Evolutionary conservation across 352 stramenopile species (phyloP), one percentile per base, ranked within the genome.

Genomic region (Globisporangium viniferum): DNA sequence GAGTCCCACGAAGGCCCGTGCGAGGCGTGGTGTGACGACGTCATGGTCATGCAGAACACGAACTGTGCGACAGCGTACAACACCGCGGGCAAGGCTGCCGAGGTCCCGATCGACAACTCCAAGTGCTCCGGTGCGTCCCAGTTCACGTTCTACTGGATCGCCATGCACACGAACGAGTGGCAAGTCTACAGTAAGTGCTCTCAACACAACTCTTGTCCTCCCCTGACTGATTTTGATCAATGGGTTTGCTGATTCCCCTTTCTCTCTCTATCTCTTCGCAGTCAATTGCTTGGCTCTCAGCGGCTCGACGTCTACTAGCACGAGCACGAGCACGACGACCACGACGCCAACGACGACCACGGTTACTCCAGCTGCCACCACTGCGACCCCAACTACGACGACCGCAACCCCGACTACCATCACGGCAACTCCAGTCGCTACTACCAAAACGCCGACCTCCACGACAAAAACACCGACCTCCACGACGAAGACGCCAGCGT

Each of bases 121-220:
- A 74, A 64, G 36, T 84, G 77, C 61, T 59, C 71, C 1, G 62
- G 70, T 20, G 59, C 74, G 10, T 75, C 59, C 20, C 66, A 72
- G 14, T 48, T 81, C 49, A 78, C 70, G 31, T 73, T 81, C 49
- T 84, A 84, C 67, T 84, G 77, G 77, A 57, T 84, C 36, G 70
- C 74, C 20, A 66, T 80, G 36, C 77, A 84, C 62, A 73, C 73
- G 33, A 62, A 65, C 7, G 70, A 66, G 14, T 84, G 75, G 64
- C 77, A 84, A 58, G 74, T 84, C 56, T 84, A 84, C 60, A 68
- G 62, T 54, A 81, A 78, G 55, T 84, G 69, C 53, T 10, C 20
- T 41, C 31, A 29, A 22, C 31, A 8, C 35, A 20, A 29, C 56
- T 12, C 4, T 66, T n/a, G 41, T 63, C 61, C 44, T 55, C 53